Base-by-base conservation (phyloP, 225 moss, liverwort and hornwort species). In the Anthoceros angustus region DNA sequence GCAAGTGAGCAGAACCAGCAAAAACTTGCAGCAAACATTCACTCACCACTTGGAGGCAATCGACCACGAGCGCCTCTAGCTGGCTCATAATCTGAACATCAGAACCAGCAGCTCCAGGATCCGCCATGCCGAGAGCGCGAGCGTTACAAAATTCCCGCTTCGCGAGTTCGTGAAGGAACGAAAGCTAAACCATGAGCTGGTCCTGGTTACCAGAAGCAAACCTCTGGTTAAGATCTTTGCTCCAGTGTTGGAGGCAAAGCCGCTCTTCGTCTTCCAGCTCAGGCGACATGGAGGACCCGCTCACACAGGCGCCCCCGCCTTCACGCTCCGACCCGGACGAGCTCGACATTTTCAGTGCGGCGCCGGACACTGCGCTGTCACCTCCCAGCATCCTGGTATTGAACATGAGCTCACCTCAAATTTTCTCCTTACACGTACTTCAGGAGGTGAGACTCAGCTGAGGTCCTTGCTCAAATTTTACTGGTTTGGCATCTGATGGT, bases 311-410 rank as follows among this genome's bases (percentile, higher is more conserved):
- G 3, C 88, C 91, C 64, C 95, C 95, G 0, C 92, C 95, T 2
- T 98, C 91, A 2, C 86, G 95, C 12, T 92, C 91, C 66, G 91
- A 92, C 71, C 85, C 88, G 62, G 95, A 92, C 62, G 95, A 89
- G 64, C 86, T 92, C 68, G 75, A 89, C 46, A 76, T 66, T 43
- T 92, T 98, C 24, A 85, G 75, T 38, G 24, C 71, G 16, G 65
- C 68, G 43, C 68, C 71, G 5, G 62, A 73, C n/a, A 63, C 67
- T 25, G 76, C 71, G 3, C 78, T 79, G n/a, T 72, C 83, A 9
- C 78, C 78, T 62, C 95, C 89, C 41, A 74, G 75, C 45, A 66
- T 93, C 66, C 71, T 78, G 76, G 89, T 89, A 55, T 32, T 32
- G 32, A 32, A 32, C 4, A 32, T 32, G 32, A 1, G 32, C 32